Conservation (phyloP, 441 rosid genomes). For the Flueggea neowawraea region DNA sequence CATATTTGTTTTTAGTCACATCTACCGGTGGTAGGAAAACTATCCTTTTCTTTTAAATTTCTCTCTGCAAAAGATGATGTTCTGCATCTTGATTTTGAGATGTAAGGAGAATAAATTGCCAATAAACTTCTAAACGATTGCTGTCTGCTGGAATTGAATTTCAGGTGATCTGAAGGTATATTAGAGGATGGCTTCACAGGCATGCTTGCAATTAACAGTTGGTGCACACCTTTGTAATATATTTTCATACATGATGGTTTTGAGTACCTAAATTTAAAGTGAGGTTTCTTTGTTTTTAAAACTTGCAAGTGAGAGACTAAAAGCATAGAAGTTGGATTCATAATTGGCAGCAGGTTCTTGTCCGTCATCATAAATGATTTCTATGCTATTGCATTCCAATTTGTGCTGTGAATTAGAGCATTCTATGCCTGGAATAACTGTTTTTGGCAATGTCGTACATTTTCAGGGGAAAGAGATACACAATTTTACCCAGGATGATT, state of each 20-base stretch:
- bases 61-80: no score
- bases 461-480: conserved; percentile 82
- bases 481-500: conserved; percentile 89
- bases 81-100: conserved; percentile 5
- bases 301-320: neutral
- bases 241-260: conserved; percentile 6
- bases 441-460: neutral
- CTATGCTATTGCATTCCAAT: neutral
- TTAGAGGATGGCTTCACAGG: conserved; percentile 10
- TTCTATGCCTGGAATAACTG: neutral
- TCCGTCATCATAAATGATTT: no score
- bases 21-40: conserved; percentile 51
- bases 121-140: conserved; percentile 38
- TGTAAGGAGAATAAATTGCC: conserved; percentile 33
- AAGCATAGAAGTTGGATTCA: conserved; percentile 1
- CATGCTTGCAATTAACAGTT: conserved; percentile 17
- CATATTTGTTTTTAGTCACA: conserved; percentile 52
- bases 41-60: conserved; percentile 14
- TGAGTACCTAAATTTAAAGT: conserved; percentile 1
- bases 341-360: no score
- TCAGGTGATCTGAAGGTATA: conserved; percentile 69
- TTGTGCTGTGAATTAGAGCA: neutral
- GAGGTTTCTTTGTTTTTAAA: conserved; percentile 7
- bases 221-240: conserved; percentile 8
- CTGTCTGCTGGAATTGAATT: conserved; percentile 29